Base-by-base conservation (phyloP, 257 asterid species). In the Haberlea rhodopensis region DNA sequence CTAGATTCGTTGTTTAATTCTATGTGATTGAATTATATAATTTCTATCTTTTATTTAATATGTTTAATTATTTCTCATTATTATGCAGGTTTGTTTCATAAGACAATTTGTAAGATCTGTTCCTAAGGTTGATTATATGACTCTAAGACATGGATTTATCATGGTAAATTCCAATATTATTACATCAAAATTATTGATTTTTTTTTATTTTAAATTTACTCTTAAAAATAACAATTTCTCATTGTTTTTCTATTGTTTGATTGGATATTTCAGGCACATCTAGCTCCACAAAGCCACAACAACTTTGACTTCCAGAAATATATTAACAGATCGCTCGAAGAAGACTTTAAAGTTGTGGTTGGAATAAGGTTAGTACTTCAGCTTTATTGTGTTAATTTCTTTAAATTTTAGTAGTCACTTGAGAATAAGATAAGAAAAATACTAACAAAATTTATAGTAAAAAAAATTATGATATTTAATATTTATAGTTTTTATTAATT, bases 261-360 rank as follows among this genome's bases (percentile, higher is more conserved):
- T 13, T n/a, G n/a, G n/a, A n/a, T n/a, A n/a, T n/a, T 43, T 13
- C 81, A 91, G 98, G 98, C 98, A 55, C 98, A 91, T 66, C 82
- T 91, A 60, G 94, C 95, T 62, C 97, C 98, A 16, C 94, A 87
- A 57, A 87, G 85, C 75, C 95, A 85, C 51, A 53, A 76, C 16
- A 78, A 63, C 52, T 91, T 91, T 28, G 75, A 91, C 75, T 91
- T 91, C 45, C 98, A 89, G 43, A 82, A 85, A 73, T 89, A 91
- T 57, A 91, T 91, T 63, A 87, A 82, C 24, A 75, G 97, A 76
- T 91, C 98, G 32, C 79, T 91, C n/a, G 98, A 92, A 62, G 91
- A 89, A 73, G 98, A 92, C 65, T 92, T 92, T 82, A 92, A 84
- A 80, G 96, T 87, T n/a, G 97, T 92, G 1, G 98, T 92, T 24